Evolutionary conservation across 2,329 filamentous ascomycete species (phyloP).

Genomic region (Arachnopeziza araneosa): DNA sequence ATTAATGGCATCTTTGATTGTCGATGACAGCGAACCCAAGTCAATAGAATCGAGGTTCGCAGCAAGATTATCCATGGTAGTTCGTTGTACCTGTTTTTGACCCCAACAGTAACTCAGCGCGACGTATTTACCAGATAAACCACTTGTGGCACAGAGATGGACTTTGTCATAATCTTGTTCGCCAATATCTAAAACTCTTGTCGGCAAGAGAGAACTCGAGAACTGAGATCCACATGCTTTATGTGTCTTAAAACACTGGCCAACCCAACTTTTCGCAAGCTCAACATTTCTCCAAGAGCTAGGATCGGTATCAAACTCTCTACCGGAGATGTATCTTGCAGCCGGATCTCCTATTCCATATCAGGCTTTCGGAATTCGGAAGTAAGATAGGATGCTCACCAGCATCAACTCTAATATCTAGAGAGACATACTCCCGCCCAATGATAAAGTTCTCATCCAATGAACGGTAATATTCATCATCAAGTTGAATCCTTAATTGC

Average conservation of each 20-base stretch:
- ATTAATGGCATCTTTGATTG: neutral
- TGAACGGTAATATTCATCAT: neutral
- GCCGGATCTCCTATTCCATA: neutral
- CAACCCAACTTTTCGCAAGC: neutral
- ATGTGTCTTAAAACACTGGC: neutral
- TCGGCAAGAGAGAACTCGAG: neutral
- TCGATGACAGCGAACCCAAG: neutral
- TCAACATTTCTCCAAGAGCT: neutral
- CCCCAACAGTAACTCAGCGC: conserved; percentile 6
- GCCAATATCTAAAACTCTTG: neutral
- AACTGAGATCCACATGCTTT: neutral
- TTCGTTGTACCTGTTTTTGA: neutral
- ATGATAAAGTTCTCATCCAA: neutral
- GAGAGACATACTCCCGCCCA: neutral
- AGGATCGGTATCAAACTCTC: neutral
- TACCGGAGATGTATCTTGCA: neutral
- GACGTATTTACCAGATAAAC: neutral
- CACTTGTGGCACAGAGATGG: neutral
- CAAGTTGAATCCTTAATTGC: neutral
- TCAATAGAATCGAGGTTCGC: neutral
- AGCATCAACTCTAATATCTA: neutral
- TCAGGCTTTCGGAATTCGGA: neutral
- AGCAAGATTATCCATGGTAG: neutral
- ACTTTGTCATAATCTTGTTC: neutral
- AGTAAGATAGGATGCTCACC: neutral